These are phyloP conservation scores for Fusarium sp. DNA, from an alignment of 2,329 filamentous ascomycete genomes.

Conservation along the genomic window DNA sequence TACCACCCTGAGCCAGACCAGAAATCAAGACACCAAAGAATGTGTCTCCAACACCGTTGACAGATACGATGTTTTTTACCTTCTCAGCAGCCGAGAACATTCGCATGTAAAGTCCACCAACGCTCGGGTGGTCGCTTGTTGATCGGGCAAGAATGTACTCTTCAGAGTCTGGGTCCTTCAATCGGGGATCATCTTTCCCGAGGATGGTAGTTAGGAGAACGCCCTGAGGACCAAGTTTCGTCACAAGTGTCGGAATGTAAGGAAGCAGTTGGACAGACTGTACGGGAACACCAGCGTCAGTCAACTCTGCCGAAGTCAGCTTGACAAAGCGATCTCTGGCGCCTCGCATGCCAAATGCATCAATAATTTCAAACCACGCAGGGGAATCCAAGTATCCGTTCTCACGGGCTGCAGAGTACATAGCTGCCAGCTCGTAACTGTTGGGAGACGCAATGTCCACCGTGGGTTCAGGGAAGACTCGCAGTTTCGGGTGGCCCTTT, in stretches of 20 bases:
- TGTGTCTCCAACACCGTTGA: slow-evolving; percentile 96
- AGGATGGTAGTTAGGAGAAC: slow-evolving; percentile 84
- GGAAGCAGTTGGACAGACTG: slow-evolving; percentile 88
- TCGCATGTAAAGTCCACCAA: slow-evolving; percentile 87
- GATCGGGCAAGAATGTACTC: slow-evolving; percentile 80
- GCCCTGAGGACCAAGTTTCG: slow-evolving; percentile 84
- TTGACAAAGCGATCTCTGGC: slow-evolving; percentile 80
- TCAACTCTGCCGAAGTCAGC: slow-evolving; percentile 76
- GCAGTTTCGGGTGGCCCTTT: slow-evolving; percentile 57
- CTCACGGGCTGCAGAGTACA: slow-evolving; percentile 79
- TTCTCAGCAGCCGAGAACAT: slow-evolving; percentile 76
- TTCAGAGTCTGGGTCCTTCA: slow-evolving; percentile 73
- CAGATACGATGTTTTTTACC: slow-evolving; percentile 83
- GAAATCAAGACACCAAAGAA: slow-evolving; percentile 90
- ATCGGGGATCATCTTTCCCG: slow-evolving; percentile 73
- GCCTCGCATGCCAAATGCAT: slow-evolving; percentile 82
- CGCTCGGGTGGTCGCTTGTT: slow-evolving; percentile 63
- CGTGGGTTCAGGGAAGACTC: slow-evolving; percentile 72
- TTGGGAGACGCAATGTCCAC: slow-evolving; percentile 88
- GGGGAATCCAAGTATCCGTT: slow-evolving; percentile 77
- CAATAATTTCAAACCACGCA: slow-evolving; percentile 85
- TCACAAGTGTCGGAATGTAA: slow-evolving; percentile 86
- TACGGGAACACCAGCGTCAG: slow-evolving; percentile 86
- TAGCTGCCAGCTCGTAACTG: slow-evolving; percentile 81
- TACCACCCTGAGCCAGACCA: slow-evolving; percentile 75